A percentile compares a stretch with the other conserved stretches of the same genome.
Conservation (phyloP, 768 basidiomycete genomes). For the Rossbeevera mucosa region DNA sequence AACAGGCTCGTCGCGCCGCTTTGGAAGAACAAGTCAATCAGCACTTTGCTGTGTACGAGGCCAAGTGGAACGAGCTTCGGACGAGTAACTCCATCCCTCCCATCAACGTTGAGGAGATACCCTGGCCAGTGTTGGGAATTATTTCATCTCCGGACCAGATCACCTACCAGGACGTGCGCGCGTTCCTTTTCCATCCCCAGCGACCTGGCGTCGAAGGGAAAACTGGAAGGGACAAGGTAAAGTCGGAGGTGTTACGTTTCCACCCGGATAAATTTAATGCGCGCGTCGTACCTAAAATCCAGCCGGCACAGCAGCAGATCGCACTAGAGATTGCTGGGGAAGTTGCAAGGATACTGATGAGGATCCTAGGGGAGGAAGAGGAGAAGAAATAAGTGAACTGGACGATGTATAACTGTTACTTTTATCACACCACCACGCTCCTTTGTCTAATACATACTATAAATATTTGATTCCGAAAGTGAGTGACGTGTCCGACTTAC, state of each 20-base stretch:
- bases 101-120: conserved; percentile 33
- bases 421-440: conserved; percentile 1
- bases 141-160: conserved; percentile 28
- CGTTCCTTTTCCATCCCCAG: conserved; percentile 39
- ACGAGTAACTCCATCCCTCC: conserved; percentile 13
- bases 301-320: conserved; percentile 26
- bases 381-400: not conserved
- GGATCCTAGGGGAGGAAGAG: conserved; percentile 27
- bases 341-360: conserved; percentile 40
- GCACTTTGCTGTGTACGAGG: conserved; percentile 28
- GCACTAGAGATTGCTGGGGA: conserved; percentile 36
- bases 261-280: conserved; percentile 53
- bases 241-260: conserved; percentile 46
- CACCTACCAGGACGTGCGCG: conserved; percentile 29
- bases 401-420: not conserved
- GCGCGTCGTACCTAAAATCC: conserved; percentile 34
- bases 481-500: not conserved
- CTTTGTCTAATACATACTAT: conserved; percentile 1
- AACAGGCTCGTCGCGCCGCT: conserved; percentile 12
- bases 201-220: conserved; percentile 30
- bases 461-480: not conserved
- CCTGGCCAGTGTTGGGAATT: conserved; percentile 40
- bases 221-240: conserved; percentile 33
- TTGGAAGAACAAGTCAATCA: conserved; percentile 5
- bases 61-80: conserved; percentile 36